Percentiles rank a stretch among this genome's conserved stretches.
phyloP scores from a whole-genome alignment of 2,329 filamentous ascomycete species.

The Dactylellina haptotyla region DNA sequence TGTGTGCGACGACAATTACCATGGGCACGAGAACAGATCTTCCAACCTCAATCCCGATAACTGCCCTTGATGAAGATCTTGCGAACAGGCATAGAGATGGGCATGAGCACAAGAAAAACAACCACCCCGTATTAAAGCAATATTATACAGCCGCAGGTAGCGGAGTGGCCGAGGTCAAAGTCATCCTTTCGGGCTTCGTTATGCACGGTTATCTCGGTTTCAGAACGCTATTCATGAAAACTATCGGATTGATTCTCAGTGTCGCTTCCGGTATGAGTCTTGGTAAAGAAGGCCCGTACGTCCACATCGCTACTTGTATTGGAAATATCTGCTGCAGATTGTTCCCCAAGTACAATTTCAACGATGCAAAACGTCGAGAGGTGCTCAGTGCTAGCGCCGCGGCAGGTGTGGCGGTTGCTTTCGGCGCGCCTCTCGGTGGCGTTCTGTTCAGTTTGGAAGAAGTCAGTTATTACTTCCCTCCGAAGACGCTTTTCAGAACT shows the following conservation, averaged over 20 bases:
- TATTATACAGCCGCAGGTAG: conserved; percentile 97
- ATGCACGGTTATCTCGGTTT: conserved; percentile 93
- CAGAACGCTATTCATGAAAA: conserved; percentile 86
- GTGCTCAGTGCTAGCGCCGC: conserved; percentile 92
- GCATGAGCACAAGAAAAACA: conserved; percentile 27
- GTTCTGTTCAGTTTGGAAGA: conserved; percentile 94
- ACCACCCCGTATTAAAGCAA: conserved; percentile 20
- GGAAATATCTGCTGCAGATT: conserved; percentile 94
- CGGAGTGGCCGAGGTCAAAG: conserved; percentile 95
- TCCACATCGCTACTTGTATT: conserved; percentile 95
- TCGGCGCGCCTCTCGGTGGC: conserved; percentile 88
- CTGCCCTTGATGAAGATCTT: conserved; percentile 92
- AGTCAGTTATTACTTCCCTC: conserved; percentile 94
- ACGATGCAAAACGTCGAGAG: conserved; percentile 91
- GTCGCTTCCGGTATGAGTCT: conserved; percentile 92
- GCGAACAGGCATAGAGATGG: conserved; percentile 65
- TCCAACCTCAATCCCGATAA: conserved; percentile 84
- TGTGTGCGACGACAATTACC: conserved; percentile 79
- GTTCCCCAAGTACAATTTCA: conserved; percentile 92
- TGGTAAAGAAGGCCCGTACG: conserved; percentile 92
- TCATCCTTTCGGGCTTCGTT: conserved; percentile 97
- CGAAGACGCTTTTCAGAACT: conserved; percentile 94
- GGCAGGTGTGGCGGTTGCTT: conserved; percentile 91
- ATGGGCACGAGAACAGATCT: conserved; percentile 93
- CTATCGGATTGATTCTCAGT: conserved; percentile 81